Base-by-base conservation (phyloP, 1,139 yeast species). In the Nakaseomyces uthaithaninus region DNA sequence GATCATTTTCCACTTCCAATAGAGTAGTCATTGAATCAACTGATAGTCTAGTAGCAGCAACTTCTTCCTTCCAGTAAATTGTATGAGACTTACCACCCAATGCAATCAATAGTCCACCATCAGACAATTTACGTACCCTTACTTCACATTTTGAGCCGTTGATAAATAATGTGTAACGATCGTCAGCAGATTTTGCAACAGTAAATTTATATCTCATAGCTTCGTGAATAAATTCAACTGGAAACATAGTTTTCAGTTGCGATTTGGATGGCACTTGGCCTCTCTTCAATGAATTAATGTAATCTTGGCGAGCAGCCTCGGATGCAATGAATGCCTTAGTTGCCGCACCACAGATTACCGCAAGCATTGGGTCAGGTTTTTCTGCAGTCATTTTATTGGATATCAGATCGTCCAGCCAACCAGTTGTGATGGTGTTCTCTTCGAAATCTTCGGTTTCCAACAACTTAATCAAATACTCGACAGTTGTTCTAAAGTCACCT, bases 401-500 rank as follows among this genome's bases (percentile, higher is more conserved):
- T 59, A 91, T 91, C 59, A 91, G 77, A 66, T 89, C 97, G 66
- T 91, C 98, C 57, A 91, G 77, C 98, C 98, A 91, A 46, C 97
- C 97, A 47, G 98, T 91, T 46, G 98, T 91, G 57, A 91, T 89
- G 39, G 94, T 89, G 64, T 91, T 93, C 47, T 82, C 89, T 67
- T 87, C 96, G 55, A 91, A 91, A 61, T 84, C 98, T 41, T 95
- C 94, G 27, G 98, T 89, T 68, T 91, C 97, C 55, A 91, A 73
- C 53, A 91, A 74, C 63, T 91, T 89, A 64, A 93, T 91, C 59
- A 93, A 74, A 62, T 93, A 93, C 65, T 91, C 98, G 48, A 91
- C 95, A 12, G 98, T 91, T 30, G 98, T 91, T 66, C 95, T 78
- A 71, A 91, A 91, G 60, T 91, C 98, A 72, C 98, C 98, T 66